Base-by-base conservation (phyloP, 441 rosid genomes). In the Croton laevigatus region DNA sequence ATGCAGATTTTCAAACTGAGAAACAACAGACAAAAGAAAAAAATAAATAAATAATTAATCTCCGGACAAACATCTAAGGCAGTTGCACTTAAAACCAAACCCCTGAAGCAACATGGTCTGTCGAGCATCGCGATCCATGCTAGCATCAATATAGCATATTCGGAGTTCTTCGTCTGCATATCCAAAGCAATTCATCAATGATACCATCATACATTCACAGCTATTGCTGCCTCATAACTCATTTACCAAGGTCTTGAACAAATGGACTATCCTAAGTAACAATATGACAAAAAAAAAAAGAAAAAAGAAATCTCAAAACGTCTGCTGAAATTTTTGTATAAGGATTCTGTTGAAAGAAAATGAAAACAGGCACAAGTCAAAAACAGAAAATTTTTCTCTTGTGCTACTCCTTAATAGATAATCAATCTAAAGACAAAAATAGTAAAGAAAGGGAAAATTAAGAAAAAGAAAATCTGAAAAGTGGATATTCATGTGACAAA, bases 81-180 rank as follows among this genome's bases (percentile, higher is more conserved):
- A 93, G 59, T 76, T 85, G 82, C 96, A 89, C 42, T 64, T 65
- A 66, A 93, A 89, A 62, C 94, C 97, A 77, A 93, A 93, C 13
- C 98, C 97, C 76, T 86, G 80, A 27, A 81, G 80, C 72, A 93
- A 80, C 45, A 91, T 19, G 60, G 77, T 71, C 68, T 83, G 89
- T 17, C 97, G 77, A 34, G 92, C 97, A 68, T 86, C 83, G 59
- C 48, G 81, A 75, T 84, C 84, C 91, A 93, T 81, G 73, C 98
- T 90, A 44, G 90, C 87, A 77, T 93, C 98, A 60, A 93, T 89
- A 62, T 89, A 93, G 79, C 97, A 88, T 42, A 89, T 93, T 51
- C 89, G 83, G 46, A 93, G 93, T 84, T 91, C 97, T 84, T 93
- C 96, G 27, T 86, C 98, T 93, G 80, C 79, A 74, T 68, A 68